Conservation (phyloP, 208 protist species). For the Leishmania aethiopica region DNA sequence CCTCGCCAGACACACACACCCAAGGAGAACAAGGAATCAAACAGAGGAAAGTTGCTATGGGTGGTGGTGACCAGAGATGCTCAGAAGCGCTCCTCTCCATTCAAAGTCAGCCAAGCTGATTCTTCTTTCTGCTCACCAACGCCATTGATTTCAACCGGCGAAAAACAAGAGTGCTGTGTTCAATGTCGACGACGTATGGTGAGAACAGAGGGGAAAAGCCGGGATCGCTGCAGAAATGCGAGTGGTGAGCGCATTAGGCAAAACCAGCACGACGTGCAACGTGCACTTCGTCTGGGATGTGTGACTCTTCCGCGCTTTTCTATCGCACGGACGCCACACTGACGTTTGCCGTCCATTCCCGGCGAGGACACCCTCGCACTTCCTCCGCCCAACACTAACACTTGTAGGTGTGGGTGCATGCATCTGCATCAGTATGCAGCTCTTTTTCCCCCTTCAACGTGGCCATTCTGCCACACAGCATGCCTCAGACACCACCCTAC, state of each 20-base stretch:
- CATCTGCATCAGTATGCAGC: too few relatives aligned
- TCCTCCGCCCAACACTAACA: not conserved
- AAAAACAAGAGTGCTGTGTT: not conserved
- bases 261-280: not conserved
- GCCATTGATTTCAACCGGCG: not conserved
- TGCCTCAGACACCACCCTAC: not conserved
- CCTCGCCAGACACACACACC: not conserved
- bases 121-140: not conserved
- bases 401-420: too few relatives aligned
- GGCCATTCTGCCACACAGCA: not conserved
- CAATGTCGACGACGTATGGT: not conserved
- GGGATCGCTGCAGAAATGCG: not conserved
- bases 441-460: not conserved
- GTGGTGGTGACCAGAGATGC: not conserved
- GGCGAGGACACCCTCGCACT: not conserved
- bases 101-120: not conserved
- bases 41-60: not conserved
- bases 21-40: constrained; percentile 6
- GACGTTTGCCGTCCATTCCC: not conserved
- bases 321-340: not conserved
- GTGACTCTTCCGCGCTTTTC: not conserved
- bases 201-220: too few relatives aligned
- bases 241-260: not conserved
- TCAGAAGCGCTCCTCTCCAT: not conserved
- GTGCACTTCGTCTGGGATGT: not conserved